Evolutionary conservation across 495 filamentous ascomycete species (phyloP).

Genomic region (Hyaloscypha variabilis): DNA sequence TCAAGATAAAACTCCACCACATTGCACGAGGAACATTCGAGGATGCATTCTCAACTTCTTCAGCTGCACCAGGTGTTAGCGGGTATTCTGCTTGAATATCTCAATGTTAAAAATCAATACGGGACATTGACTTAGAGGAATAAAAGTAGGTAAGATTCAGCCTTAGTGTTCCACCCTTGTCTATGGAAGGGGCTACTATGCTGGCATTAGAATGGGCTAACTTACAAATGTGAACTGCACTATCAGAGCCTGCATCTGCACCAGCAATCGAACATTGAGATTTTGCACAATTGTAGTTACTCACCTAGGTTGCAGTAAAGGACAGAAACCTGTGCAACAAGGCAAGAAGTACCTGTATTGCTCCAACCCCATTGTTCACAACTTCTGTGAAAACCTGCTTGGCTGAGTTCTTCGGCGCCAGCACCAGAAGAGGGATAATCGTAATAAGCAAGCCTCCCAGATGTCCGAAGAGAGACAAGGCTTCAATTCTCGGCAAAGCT

Average conservation of each 20-base stretch:
- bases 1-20: conserved; percentile 42
- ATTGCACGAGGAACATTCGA: conserved; percentile 45
- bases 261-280: too few species aligned
- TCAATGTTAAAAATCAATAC: too few species aligned
- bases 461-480: conserved; percentile 43
- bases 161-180: too few species aligned
- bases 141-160: too few species aligned
- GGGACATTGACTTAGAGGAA: too few species aligned
- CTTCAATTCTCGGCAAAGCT: conserved; percentile 42
- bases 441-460: conserved; percentile 43
- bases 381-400: conserved; percentile 39
- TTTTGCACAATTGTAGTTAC: too few species aligned
- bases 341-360: conserved; percentile 36
- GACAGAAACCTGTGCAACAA: conserved; percentile 42
- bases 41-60: conserved; percentile 49
- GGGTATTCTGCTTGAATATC: background rate
- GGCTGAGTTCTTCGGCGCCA: conserved; percentile 36
- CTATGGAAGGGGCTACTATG: too few species aligned
- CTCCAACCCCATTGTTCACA: conserved; percentile 40
- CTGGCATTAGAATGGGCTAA: too few species aligned
- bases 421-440: conserved; percentile 37
- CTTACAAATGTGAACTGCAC: conserved; percentile 18
- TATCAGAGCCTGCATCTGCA: conserved; percentile 1
- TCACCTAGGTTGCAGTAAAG: conserved; percentile 41
- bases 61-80: conserved; percentile 20